These are phyloP conservation scores for Candida ficus DNA, from an alignment of 805 yeast species.

Conservation along the genomic window DNA sequence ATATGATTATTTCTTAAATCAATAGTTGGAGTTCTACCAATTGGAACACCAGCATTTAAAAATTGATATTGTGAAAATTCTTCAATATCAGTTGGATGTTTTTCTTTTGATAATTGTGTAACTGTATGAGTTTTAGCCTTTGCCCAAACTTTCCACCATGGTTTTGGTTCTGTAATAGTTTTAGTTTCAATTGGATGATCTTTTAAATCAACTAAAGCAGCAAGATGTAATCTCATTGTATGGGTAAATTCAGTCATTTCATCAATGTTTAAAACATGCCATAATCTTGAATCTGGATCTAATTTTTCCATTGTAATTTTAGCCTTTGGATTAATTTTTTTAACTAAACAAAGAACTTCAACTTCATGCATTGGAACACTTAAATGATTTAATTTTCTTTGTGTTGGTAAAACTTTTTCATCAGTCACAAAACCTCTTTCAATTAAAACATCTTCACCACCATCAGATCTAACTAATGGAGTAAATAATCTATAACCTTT, in stretches of 20 bases:
- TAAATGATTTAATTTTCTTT: conserved; percentile 57
- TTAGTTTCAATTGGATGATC: conserved; percentile 52
- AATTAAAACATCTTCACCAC: conserved; percentile 72
- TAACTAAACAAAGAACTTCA: conserved; percentile 66
- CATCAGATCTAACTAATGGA: conserved; percentile 71
- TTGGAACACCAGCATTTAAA: conserved; percentile 79
- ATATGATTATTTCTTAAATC: conserved; percentile 84
- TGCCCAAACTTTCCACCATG: conserved; percentile 28
- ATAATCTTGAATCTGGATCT: conserved; percentile 60
- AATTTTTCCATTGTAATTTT: conserved; percentile 65
- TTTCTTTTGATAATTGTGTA: conserved; percentile 3
- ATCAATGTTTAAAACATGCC: conserved; percentile 74
- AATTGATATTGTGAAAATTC: conserved; percentile 56
- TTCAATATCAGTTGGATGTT: conserved; percentile 11
- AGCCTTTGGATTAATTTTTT: conserved; percentile 61
- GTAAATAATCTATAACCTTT: conserved; percentile 78
- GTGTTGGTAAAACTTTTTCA: conserved; percentile 52
- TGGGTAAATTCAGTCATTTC: conserved; percentile 72
- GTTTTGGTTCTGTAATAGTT: conserved; percentile 21
- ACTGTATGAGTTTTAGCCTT: conserved; percentile 9
- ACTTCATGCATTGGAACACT: conserved; percentile 63
- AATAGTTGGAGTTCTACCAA: conserved; percentile 78
- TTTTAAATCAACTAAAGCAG: conserved; percentile 60
- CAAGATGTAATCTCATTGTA: conserved; percentile 69
- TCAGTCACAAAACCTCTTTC: conserved; percentile 92